These are phyloP conservation scores for Fusarium piperis DNA, from an alignment of 2,329 filamentous ascomycete species.

Conservation along the genomic window DNA sequence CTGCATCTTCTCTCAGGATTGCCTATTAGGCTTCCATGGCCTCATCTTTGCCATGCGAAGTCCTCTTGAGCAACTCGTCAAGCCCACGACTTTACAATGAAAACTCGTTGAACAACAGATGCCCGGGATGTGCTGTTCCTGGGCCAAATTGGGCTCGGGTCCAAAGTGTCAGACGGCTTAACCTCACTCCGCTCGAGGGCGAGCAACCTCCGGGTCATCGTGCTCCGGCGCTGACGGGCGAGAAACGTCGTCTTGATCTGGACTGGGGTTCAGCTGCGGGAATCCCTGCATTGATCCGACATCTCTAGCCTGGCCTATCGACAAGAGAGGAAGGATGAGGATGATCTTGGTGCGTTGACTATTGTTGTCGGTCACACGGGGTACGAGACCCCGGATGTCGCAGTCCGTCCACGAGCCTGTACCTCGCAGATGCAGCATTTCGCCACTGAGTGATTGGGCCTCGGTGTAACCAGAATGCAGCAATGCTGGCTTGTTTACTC, in stretches of 20 bases:
- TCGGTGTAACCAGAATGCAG: constrained; percentile 12
- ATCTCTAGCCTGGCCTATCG: constrained; percentile 5
- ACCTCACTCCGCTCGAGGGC: constrained; percentile 28
- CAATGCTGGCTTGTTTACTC: constrained; percentile 6
- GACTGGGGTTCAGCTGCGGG: constrained; percentile 31
- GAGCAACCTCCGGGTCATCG: constrained; percentile 9
- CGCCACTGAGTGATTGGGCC: background rate
- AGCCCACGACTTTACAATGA: background rate
- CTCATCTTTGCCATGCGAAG: background rate
- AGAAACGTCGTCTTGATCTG: constrained; percentile 10
- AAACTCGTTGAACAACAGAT: background rate
- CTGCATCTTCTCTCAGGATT: background rate
- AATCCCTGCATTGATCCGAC: constrained; percentile 30
- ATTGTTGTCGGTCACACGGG: constrained; percentile 23
- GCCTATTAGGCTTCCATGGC: background rate
- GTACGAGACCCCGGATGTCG: background rate
- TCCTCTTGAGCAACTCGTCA: background rate
- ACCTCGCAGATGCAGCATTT: constrained; percentile 2
- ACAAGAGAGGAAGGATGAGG: constrained; percentile 26
- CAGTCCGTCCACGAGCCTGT: background rate
- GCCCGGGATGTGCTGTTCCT: background rate
- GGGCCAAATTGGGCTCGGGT: constrained; percentile 23
- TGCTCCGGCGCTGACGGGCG: background rate
- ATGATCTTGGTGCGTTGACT: constrained; percentile 22
- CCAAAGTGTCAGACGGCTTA: constrained; percentile 39